Conservation (phyloP, 345 rosid species). For the Eucalyptus grandis region DNA sequence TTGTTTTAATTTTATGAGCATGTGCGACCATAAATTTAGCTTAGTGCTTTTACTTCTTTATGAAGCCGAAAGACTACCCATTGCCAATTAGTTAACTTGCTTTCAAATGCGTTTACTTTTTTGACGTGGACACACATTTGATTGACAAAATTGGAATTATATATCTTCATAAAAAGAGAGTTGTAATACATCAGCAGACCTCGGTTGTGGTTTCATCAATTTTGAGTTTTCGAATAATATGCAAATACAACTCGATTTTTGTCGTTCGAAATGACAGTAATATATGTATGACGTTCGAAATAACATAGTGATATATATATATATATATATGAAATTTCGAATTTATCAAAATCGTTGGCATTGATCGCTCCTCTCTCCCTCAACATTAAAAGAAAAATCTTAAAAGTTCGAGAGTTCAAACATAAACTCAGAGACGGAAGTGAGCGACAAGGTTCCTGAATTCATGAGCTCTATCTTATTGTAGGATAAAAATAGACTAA, state of each 20-base stretch:
- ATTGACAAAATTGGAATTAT: neutral
- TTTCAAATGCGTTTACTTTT: neutral
- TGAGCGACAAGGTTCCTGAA: neutral
- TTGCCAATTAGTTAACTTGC: neutral
- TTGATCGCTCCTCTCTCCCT: neutral
- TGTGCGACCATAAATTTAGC: neutral
- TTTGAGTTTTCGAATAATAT: neutral
- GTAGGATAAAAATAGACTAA: neutral
- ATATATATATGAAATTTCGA: too few species aligned
- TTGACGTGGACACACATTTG: neutral
- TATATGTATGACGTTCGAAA: neutral
- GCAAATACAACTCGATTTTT: neutral
- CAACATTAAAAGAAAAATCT: neutral
- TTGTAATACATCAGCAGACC: neutral
- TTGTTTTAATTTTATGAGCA: too few species aligned
- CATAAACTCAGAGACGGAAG: neutral
- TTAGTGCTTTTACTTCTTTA: neutral
- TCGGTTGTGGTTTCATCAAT: neutral
- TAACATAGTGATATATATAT: neutral
- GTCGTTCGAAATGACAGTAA: accelerated
- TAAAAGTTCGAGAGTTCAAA: neutral
- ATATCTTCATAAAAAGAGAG: neutral
- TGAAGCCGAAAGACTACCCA: neutral
- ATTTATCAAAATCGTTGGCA: neutral
- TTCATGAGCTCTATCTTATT: neutral